Evolutionary conservation across 371 early-diverging fungal species (phyloP), one percentile per base, ranked within the genome.

Genomic region (Mucor velutinosus): DNA sequence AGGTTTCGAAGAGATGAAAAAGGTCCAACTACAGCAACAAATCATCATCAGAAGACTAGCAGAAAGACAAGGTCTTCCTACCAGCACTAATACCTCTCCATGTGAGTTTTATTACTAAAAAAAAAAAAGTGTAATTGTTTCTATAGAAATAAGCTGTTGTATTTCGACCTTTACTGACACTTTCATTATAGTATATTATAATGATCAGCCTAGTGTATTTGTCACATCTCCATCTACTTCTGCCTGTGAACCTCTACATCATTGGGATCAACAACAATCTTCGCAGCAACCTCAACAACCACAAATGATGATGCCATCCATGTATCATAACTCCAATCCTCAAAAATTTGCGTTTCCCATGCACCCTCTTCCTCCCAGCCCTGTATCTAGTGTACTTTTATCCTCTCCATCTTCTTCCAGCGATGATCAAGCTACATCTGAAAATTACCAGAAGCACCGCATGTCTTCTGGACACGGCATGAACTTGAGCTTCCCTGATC

Each of bases 1-100:
- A 56, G 90, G 90, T 60, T 77, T 93, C 61, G 74, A 80, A n/a
- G 90, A 91, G 58, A 83, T 85, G 21, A 86, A 85, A 27, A 81
- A 85, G 64, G 80, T 80, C 51, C 87, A 87, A 66, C 35, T 45
- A 4, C 73, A 84, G 19, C 90, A 89, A 56, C 87, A 90, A 71
- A 76, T 78, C 37, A 67, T 85, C 41, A 80, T 89, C 14, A 41
- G 23, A 37, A 63, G 30, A 67, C 7, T 73, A 10, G 51, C 67
- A 30, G 67, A 66, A 37, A 39, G 63, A 7, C 66, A 71, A 66
- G 71, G 60, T 7, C 19, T 66, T 7, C 21, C 53, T 47, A 53
- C 53, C 2, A 49, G 23, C 8, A 11, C 53, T 14, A 53, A 53
- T 19, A 6, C 49, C 12, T 57, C 65, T 55, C 33, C 62, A 57